Base-by-base conservation (phyloP, 768 basidiomycete genomes). In the Suillus paluster region DNA sequence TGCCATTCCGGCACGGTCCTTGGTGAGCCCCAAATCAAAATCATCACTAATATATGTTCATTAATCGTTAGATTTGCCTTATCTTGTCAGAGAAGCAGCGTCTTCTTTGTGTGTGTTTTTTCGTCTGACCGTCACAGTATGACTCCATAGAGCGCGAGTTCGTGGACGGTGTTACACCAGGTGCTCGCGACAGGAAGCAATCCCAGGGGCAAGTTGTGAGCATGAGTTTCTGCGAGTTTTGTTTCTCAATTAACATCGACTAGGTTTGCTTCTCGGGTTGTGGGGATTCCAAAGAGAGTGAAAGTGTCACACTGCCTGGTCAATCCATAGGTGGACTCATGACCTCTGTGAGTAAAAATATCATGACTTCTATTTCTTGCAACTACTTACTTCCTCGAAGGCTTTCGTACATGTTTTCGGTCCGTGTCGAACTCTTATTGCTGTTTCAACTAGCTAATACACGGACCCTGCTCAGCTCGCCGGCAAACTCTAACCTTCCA, bases 1-100 rank as follows among this genome's bases (percentile, higher is more conserved):
- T 55, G 54, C 23, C 54, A 55, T 39, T 55, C 54, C n/a, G 54
- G 54, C 23, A 55, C 54, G 36, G 54, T 55, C 1, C 54, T 55
- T 12, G 54, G 54, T 55, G 54, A 55, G 54, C 36, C 36, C 3
- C 23, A 55, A 19, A 39, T 39, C 17, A 25, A 38, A 4, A 19
- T 25, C 6, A 39, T 38, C 36, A 25, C 5, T 25, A 36, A 39
- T 1, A 12, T 6, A 19, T 23, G 1, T 23, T 55, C 17, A 38
- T 7, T 1, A 11, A 39, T 55, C 10, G 10, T 39, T 39, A 55
- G 54, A 55, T 55, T 25, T 55, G 36, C 54, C 54, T 25, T 55
- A 55, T 11, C 23, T 55, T 25, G 54, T 55, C 17, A 27, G 23
- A 55, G 15, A 55, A 17, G 17, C 36, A 19, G 38, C 25, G 11